These are phyloP conservation scores for Leucogyrophana mollusca DNA, from an alignment of 768 basidiomycete genomes.

Conservation along the genomic window DNA sequence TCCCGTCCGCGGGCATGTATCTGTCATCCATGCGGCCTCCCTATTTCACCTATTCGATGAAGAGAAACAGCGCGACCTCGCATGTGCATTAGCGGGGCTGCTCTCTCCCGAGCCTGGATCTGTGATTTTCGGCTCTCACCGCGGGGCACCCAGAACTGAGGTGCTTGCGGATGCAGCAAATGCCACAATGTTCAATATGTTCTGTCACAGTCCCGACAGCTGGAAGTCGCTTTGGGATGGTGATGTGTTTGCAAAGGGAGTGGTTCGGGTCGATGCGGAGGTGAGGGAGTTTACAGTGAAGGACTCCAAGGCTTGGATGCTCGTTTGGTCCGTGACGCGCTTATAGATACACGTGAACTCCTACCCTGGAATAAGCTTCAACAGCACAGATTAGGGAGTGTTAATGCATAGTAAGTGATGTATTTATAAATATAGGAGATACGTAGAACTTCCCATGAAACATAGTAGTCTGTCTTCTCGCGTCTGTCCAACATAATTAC, in stretches of 20 bases:
- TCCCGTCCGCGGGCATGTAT: constrained; percentile 40
- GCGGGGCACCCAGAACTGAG: constrained; percentile 7
- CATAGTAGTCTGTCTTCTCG: too few species aligned
- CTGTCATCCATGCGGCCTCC: constrained; percentile 44
- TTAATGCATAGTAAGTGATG: too few species aligned
- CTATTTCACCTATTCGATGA: constrained; percentile 36
- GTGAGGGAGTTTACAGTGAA: background rate
- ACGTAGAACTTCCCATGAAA: too few species aligned
- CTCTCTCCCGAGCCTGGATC: constrained; percentile 15
- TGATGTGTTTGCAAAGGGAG: constrained; percentile 3
- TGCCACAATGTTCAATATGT: constrained; percentile 3
- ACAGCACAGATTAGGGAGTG: too few species aligned
- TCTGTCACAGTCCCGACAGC: constrained; percentile 11
- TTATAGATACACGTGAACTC: too few species aligned
- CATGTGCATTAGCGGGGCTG: constrained; percentile 9
- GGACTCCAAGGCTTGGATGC: background rate
- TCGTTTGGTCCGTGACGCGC: constrained; percentile 20
- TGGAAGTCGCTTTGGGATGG: constrained; percentile 15
- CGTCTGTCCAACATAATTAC: too few species aligned
- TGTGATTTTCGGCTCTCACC: constrained; percentile 17
- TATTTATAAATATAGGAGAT: too few species aligned
- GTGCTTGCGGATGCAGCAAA: background rate
- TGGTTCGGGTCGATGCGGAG: background rate
- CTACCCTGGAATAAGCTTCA: too few species aligned
- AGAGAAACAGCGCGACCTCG: constrained; percentile 11